Evolutionary conservation across 176 grass and related monocot genomes (phyloP).

Genomic region (Musa beccarii): DNA sequence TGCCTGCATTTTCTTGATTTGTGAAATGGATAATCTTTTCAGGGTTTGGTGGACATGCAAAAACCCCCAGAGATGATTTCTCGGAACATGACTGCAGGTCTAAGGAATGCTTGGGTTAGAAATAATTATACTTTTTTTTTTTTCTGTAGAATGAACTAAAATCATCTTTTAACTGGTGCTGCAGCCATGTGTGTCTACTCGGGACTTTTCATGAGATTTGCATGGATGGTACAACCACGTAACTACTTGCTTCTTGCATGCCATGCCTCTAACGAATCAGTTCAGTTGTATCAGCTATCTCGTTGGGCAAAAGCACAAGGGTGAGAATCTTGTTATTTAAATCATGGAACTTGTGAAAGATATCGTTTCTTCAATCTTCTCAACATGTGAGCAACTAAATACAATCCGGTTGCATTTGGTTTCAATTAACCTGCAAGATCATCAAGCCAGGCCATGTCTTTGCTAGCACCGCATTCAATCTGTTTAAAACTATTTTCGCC

Average conservation of each 20-base stretch:
- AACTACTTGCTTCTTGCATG: constrained; percentile 79
- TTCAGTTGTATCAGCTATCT: constrained; percentile 74
- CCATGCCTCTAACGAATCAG: constrained; percentile 70
- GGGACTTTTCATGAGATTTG: constrained; percentile 69
- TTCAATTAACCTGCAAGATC: no score
- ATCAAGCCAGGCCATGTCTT: no score
- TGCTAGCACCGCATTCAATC: no score
- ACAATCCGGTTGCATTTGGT: no score
- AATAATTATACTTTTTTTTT: neutral
- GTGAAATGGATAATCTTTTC: constrained; percentile 8
- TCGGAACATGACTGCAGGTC: constrained; percentile 78
- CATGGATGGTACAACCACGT: constrained; percentile 77
- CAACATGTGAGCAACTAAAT: no score
- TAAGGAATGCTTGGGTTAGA: neutral
- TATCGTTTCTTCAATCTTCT: no score
- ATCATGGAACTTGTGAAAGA: no score
- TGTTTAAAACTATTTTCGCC: no score
- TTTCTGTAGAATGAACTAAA: neutral
- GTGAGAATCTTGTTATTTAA: constrained; percentile 21
- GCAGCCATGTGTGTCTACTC: constrained; percentile 85
- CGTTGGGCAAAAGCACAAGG: constrained; percentile 53
- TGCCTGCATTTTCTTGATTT: no score
- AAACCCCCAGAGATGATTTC: constrained; percentile 79
- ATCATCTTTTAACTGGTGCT: neutral
- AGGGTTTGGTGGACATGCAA: constrained; percentile 67